Conservation (phyloP, 2,329 filamentous ascomycete genomes). For the Aspergillus sergii region DNA sequence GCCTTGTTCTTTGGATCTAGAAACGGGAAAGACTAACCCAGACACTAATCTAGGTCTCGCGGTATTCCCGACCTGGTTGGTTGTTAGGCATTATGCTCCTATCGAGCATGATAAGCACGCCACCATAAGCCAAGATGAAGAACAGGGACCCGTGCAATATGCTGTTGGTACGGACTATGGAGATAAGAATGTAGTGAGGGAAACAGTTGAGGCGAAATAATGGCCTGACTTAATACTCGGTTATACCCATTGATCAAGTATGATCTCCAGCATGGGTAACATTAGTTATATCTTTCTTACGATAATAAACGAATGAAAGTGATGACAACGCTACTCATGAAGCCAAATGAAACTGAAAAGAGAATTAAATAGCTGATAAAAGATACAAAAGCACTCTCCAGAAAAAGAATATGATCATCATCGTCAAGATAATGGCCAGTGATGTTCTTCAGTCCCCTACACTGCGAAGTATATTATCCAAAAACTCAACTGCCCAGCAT, state of each 20-base stretch:
- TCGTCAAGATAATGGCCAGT: too few relatives aligned
- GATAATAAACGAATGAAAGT: neutral
- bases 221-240: neutral
- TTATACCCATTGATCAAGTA: neutral
- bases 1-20: neutral
- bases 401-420: too few relatives aligned
- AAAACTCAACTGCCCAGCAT: neutral
- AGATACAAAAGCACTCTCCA: neutral
- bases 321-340: neutral
- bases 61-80: conserved; percentile 31
- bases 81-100: conserved; percentile 24
- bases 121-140: conserved; percentile 15
- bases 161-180: neutral
- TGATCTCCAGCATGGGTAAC: neutral
- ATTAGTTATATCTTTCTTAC: neutral
- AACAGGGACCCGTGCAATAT: conserved; percentile 3
- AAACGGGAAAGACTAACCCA: neutral
- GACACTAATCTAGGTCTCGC: conserved; percentile 20
- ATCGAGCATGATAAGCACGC: conserved; percentile 20
- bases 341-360: neutral
- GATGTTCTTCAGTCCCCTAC: neutral
- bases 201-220: neutral
- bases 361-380: neutral
- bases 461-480: neutral
- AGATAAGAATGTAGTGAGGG: neutral